Base-by-base conservation (phyloP, 106 monocot species). In the Amphibolis antarctica region DNA sequence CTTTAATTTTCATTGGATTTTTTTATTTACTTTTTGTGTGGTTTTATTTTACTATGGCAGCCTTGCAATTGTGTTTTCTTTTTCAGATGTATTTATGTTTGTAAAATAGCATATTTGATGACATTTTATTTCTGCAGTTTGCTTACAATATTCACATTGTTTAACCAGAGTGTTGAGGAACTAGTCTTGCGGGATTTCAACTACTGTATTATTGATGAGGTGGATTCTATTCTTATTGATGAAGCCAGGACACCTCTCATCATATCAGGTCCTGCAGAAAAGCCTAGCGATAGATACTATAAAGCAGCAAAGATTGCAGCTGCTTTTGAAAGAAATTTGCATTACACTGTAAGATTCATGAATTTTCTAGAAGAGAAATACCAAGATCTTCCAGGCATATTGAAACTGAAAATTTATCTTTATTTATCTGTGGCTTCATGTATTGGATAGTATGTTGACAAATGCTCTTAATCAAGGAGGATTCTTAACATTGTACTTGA, bases 191-290 rank as follows among this genome's bases (percentile, higher is more conserved):
- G 96, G 29, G 70, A 71, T 53, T 96, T 90, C 62, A 90, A 87
- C 66, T 90, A 82, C 63, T 86, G 89, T 80, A 80, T 90, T 52
- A 96, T 90, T 70, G 96, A 96, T 84, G 89, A 96, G 64, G 96
- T 96, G 68, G 89, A 96, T 77, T 96, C 96, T n/a, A 96, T 96
- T 66, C 84, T 96, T 61, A 96, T 96, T 69, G 94, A 96, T 71
- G 94, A 96, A 82, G 94, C 94, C 62, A 83, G 94, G 70, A 96
- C 94, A 59, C 94, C 94, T 42, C 84, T 96, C 55, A 96, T 96
- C 64, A 90, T 96, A 46, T 96, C 94, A 23, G 94, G 94, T 43
- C 77, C 79, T 66, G 94, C 94, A 61, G 94, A 96, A 59, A 96
- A 84, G 44, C 94, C 94, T 25, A 90, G 94, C 80, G 86, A 89